Evolutionary conservation across 352 stramenopile species (phyloP).

Genomic region (Pythium angustatum): DNA sequence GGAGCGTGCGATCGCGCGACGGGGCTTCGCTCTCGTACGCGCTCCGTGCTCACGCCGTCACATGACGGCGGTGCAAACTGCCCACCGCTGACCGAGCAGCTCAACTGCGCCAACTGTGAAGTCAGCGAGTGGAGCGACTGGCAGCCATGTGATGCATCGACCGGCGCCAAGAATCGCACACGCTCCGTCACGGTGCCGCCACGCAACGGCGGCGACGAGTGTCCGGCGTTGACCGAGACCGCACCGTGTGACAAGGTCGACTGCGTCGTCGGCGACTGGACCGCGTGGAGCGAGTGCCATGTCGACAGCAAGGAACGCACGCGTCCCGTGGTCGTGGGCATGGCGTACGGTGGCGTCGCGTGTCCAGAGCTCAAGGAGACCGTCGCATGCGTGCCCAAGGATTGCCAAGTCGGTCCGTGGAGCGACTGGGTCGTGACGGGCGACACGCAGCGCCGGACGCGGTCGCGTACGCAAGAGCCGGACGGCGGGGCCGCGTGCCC

Average conservation of each 20-base stretch:
- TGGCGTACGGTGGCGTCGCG: conserved; percentile 25
- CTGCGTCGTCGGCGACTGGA: conserved; percentile 60
- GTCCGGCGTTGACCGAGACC: conserved; percentile 34
- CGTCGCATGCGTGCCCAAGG: conserved; percentile 25
- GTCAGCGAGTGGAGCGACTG: conserved; percentile 41
- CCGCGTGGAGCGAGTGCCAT: conserved; percentile 34
- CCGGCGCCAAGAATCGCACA: conserved; percentile 35
- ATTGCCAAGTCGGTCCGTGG: conserved; percentile 32
- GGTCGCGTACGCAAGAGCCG: conserved; percentile 8
- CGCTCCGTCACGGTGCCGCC: conserved; percentile 33
- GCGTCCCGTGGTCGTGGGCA: conserved; percentile 21
- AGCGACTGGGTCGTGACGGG: conserved; percentile 26
- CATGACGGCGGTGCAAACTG: conserved; percentile 46
- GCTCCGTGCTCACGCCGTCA: conserved; percentile 34
- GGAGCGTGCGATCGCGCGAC: conserved; percentile 36
- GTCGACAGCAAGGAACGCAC: conserved; percentile 23
- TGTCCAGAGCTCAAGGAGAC: conserved; percentile 32
- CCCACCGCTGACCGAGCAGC: conserved; percentile 39
- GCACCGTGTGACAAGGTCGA: conserved; percentile 45
- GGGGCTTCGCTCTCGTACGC: conserved; percentile 33
- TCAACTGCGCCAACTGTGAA: conserved; percentile 38
- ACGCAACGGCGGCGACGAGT: conserved; percentile 41
- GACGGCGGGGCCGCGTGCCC: conserved; percentile 52
- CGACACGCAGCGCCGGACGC: conserved; percentile 24
- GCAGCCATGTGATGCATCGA: conserved; percentile 35